A percentile compares a stretch with the other conserved stretches of the same genome.
phyloP scores from a whole-genome alignment of 768 basidiomycete species.

The Neoboletus magnificus region DNA sequence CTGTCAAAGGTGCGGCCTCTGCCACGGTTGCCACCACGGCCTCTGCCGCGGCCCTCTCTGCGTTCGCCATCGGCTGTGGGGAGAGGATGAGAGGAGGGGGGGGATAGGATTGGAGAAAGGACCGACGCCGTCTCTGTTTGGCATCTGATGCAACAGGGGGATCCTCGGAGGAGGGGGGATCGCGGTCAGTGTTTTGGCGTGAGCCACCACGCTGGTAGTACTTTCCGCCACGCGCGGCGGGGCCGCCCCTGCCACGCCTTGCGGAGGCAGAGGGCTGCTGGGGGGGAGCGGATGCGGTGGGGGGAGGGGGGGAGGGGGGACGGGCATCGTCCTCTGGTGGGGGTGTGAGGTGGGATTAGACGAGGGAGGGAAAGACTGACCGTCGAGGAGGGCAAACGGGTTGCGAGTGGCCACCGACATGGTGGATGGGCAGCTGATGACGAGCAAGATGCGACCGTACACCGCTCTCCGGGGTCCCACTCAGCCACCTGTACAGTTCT shows the following conservation, averaged over 20 bases:
- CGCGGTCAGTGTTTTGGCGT: constrained; percentile 37
- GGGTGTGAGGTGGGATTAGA: not conserved
- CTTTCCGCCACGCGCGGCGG: constrained; percentile 61
- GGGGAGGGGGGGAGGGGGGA: constrained; percentile 38
- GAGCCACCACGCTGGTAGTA: constrained; percentile 69
- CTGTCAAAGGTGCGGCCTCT: constrained; percentile 79
- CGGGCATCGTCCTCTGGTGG: constrained; percentile 44
- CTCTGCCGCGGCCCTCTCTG: constrained; percentile 45
- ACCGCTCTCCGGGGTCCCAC: constrained; percentile 39
- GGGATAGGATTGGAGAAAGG: not conserved
- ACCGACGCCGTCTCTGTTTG: constrained; percentile 33
- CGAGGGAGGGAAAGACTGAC: constrained; percentile 39
- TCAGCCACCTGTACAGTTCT: constrained; percentile 46
- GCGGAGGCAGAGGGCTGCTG: constrained; percentile 38
- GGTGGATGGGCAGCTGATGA: constrained; percentile 15
- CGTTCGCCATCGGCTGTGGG: constrained; percentile 41
- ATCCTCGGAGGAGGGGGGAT: constrained; percentile 39
- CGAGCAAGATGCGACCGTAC: not conserved
- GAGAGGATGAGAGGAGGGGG: constrained; percentile 3
- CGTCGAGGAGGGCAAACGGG: constrained; percentile 80
- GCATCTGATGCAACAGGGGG: constrained; percentile 32
- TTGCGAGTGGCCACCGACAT: constrained; percentile 93
- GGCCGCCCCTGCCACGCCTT: constrained; percentile 51
- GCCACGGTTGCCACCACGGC: constrained; percentile 45
- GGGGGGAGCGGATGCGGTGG: constrained; percentile 25